Percentiles rank a stretch among this genome's conserved stretches.
These are phyloP conservation scores for Caloboletus firmus DNA, from an alignment of 1,284 basidiomycete genomes.

Conservation along the genomic window DNA sequence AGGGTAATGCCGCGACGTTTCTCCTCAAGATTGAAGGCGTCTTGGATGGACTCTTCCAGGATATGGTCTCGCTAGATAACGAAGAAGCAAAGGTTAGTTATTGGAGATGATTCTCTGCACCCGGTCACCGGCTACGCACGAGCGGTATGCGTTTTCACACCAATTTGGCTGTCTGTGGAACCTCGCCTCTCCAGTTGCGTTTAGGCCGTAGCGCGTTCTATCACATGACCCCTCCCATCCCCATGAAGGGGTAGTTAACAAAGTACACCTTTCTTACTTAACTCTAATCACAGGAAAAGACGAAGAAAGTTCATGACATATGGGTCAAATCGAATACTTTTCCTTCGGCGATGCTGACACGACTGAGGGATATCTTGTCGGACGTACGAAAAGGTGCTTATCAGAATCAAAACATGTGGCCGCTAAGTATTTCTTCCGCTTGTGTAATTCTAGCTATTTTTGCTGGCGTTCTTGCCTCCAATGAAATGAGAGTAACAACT, in stretches of 20 bases:
- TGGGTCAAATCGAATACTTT: slow-evolving; percentile 90
- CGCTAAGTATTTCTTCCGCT: slow-evolving; percentile 74
- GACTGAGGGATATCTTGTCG: slow-evolving; percentile 64
- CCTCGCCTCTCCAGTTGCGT: background rate
- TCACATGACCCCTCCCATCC: slow-evolving; percentile 14
- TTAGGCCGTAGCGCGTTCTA: slow-evolving; percentile 12
- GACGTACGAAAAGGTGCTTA: slow-evolving; percentile 80
- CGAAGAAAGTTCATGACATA: slow-evolving; percentile 92
- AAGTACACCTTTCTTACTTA: slow-evolving; percentile 38
- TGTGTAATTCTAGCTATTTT: slow-evolving; percentile 61
- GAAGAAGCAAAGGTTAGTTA: slow-evolving; percentile 81
- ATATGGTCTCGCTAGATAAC: slow-evolving; percentile 64
- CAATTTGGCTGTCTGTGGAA: slow-evolving; percentile 1
- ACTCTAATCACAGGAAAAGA: slow-evolving; percentile 75
- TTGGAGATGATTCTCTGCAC: slow-evolving; percentile 1
- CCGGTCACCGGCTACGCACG: slow-evolving; percentile 7
- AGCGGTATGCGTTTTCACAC: slow-evolving; percentile 1
- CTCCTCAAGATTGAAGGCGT: slow-evolving; percentile 84
- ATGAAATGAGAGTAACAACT: slow-evolving; percentile 62
- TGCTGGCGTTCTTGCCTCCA: slow-evolving; percentile 40
- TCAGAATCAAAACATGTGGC: slow-evolving; percentile 58
- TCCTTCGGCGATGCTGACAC: slow-evolving; percentile 65
- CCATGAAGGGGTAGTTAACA: slow-evolving; percentile 35
- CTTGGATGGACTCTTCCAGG: slow-evolving; percentile 79
- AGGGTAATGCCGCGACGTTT: slow-evolving; percentile 79